Percentiles rank a stretch among this genome's conserved stretches.
Conservation (phyloP, 331 rosid genomes). For the Ulmus americana region DNA sequence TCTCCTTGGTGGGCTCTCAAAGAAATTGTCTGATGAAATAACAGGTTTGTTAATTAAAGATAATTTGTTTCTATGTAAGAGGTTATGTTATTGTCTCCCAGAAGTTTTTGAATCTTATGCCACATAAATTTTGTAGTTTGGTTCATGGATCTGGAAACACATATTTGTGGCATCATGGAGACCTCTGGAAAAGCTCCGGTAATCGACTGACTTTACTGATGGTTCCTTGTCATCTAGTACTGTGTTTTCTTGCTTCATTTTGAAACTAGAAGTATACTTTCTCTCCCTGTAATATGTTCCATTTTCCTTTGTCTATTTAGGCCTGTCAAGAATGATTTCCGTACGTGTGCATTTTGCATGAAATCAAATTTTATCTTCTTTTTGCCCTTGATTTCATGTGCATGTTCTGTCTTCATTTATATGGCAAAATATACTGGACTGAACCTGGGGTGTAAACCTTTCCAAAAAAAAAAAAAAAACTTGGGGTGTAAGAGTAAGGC, state of each 20-base stretch:
- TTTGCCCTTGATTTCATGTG: background rate
- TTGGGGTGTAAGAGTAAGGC: background rate
- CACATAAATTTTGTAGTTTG: constrained; percentile 53
- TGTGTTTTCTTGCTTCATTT: background rate
- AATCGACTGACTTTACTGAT: constrained; percentile 22
- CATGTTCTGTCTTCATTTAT: background rate
- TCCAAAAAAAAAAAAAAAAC: too few species aligned
- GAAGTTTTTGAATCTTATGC: constrained; percentile 24
- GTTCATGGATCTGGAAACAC: constrained; percentile 65
- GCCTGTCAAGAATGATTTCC: background rate
- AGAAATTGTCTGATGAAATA: constrained; percentile 47
- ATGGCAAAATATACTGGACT: background rate
- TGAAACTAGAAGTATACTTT: background rate
- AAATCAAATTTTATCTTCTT: background rate
- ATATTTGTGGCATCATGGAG: constrained; percentile 51
- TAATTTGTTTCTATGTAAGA: background rate
- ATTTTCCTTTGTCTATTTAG: background rate
- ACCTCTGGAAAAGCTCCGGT: constrained; percentile 90
- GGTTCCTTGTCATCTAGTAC: constrained; percentile 3
- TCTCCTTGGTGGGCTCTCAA: constrained; percentile 72
- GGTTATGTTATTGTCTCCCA: background rate
- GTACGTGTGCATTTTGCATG: background rate
- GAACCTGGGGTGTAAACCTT: background rate
- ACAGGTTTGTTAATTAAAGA: constrained; percentile 43
- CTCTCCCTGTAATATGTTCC: background rate